A percentile compares a stretch with the other conserved stretches of the same genome.
These are phyloP conservation scores for Colletotrichum sansevieriae DNA, from an alignment of 2,329 filamentous ascomycete genomes.

Conservation along the genomic window DNA sequence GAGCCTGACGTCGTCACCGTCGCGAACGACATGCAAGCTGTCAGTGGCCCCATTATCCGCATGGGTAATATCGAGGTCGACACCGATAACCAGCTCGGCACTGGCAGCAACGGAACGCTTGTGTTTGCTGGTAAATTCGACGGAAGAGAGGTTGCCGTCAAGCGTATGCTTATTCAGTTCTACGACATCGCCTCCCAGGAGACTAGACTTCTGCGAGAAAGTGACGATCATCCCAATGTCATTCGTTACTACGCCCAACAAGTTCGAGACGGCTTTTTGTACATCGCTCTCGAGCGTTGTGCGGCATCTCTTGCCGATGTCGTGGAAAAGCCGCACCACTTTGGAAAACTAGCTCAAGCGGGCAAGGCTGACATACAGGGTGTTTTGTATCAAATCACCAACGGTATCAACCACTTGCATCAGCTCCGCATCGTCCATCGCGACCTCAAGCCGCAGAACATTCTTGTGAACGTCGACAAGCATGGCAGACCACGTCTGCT, in stretches of 20 bases:
- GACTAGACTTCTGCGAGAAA: conserved; percentile 89
- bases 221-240: conserved; percentile 95
- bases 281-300: conserved; percentile 95
- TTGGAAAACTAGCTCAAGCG: conserved; percentile 76
- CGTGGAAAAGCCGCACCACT: conserved; percentile 79
- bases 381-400: conserved; percentile 89
- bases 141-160: conserved; percentile 92
- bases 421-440: conserved; percentile 94
- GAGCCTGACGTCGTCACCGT: conserved; percentile 74
- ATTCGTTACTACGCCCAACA: conserved; percentile 97
- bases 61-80: conserved; percentile 76
- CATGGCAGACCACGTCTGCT: conserved; percentile 83
- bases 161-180: conserved; percentile 96
- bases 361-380: conserved; percentile 82
- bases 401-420: conserved; percentile 90
- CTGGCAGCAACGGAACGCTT: conserved; percentile 96
- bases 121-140: conserved; percentile 97
- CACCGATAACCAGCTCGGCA: conserved; percentile 73
- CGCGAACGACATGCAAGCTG: conserved; percentile 68
- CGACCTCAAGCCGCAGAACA: conserved; percentile 98
- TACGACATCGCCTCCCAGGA: conserved; percentile 96
- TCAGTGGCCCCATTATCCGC: conserved; percentile 70
- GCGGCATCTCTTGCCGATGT: conserved; percentile 94
- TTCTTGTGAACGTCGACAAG: conserved; percentile 83
- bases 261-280: conserved; percentile 88